Base-by-base conservation (phyloP, 179 eudicot genomes). In the Silene coronaria region DNA sequence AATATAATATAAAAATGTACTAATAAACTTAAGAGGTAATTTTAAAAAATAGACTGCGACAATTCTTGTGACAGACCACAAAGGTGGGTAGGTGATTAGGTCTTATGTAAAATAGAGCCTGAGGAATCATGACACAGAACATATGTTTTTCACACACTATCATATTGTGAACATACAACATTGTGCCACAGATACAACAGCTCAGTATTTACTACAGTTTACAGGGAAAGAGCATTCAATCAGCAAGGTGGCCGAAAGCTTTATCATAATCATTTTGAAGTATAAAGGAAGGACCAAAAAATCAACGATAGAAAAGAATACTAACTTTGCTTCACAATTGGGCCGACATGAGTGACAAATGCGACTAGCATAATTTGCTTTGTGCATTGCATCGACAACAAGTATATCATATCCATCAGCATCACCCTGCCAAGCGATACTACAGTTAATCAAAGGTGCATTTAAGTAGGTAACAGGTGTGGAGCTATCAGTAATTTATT, bases 311-410 rank as follows among this genome's bases (percentile, higher is more conserved):
- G 30, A 59, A 53, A 59, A 70, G 61, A 68, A 9, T 10, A 83
- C 99, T 79, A 69, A 95, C 99, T 95, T 95, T 79, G 99, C 99
- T 83, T 95, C 99, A 85, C 99, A 95, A 78, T 95, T 95, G 71
- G 99, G 99, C 73, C 87, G 90, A 79, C 99, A 95, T 14, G 99
- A 95, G 82, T 95, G 99, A 77, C 99, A 95, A 74, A 95, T 95
- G 72, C 99, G 91, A 72, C 99, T 95, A 16, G 99, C 99, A 88
- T 92, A 95, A 82, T 95, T 95, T 73, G 99, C 99, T 80, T 92
- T 95, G 84, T 95, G 99, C 99, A 95, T 95, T 64, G 99, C 99
- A 84, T 95, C 99, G 75, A 95, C 99, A 78, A 95, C 99, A 9
- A 95, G 92, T 74, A 95, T 78, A 83, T 95, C 99, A 85, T 95